A percentile compares a stretch with the other conserved stretches of the same genome.
These are phyloP conservation scores for Gossypium ekmanianum DNA, from an alignment of 345 rosid species.

Conservation along the genomic window DNA sequence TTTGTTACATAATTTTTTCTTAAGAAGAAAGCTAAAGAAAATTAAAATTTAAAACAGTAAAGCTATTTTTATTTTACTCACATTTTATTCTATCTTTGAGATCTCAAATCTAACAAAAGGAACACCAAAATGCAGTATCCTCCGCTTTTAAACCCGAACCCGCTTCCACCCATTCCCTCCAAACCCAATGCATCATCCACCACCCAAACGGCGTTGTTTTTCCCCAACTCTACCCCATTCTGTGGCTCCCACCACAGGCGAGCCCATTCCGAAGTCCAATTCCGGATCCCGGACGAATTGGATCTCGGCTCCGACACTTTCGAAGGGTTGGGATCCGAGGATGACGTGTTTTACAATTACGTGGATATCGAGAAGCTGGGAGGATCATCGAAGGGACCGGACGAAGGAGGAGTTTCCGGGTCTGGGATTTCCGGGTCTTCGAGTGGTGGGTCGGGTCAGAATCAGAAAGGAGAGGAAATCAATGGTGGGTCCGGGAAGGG, in stretches of 20 bases:
- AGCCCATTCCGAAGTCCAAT: slow-evolving; percentile 72
- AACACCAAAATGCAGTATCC: slow-evolving; percentile 39
- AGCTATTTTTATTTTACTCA: not conserved
- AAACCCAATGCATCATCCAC: not conserved
- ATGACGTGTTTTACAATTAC: slow-evolving; percentile 64
- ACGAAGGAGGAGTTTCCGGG: slow-evolving; percentile 20
- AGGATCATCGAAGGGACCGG: slow-evolving; percentile 36
- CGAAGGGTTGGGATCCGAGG: slow-evolving; percentile 72
- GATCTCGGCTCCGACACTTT: slow-evolving; percentile 60
- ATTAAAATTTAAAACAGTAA: not conserved
- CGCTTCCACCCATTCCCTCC: slow-evolving; percentile 11
- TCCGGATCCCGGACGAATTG: slow-evolving; percentile 72
- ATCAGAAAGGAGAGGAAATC: slow-evolving; percentile 30
- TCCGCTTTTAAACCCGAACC: slow-evolving; percentile 22
- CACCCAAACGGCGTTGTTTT: not conserved
- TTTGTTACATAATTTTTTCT: not conserved
- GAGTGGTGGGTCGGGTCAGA: slow-evolving; percentile 8
- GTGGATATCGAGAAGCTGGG: slow-evolving; percentile 85
- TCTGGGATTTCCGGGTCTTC: slow-evolving; percentile 29
- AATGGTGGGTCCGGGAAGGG: slow-evolving; percentile 17
- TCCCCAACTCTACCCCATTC: slow-evolving; percentile 20
- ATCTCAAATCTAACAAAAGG: slow-evolving; percentile 11
- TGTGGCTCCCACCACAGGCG: slow-evolving; percentile 66
- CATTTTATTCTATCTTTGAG: slow-evolving; percentile 17
- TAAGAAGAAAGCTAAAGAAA: slow-evolving; percentile 17